Conservation (phyloP, 495 filamentous ascomycete species). For the Hapsidospora chrysogenum region DNA sequence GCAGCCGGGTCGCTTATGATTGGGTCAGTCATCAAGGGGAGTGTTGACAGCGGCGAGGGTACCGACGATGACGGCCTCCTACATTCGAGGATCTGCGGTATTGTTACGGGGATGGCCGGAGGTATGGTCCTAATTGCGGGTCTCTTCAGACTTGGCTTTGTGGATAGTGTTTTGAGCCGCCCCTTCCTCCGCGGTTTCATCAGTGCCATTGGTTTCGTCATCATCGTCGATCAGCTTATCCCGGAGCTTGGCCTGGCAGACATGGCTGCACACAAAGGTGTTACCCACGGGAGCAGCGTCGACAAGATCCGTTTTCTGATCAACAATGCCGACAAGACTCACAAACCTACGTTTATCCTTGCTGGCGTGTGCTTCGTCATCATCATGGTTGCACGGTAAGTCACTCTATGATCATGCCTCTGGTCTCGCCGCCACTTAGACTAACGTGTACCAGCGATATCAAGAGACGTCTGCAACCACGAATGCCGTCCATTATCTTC, state of each 20-base stretch:
- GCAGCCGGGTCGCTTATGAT: conserved; percentile 84
- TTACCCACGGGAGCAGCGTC: conserved; percentile 69
- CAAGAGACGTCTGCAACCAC: conserved; percentile 68
- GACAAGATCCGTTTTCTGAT: conserved; percentile 71
- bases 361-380: conserved; percentile 66
- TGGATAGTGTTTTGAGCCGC: conserved; percentile 85
- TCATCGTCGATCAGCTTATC: conserved; percentile 86
- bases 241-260: conserved; percentile 70
- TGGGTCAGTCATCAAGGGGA: conserved; percentile 67
- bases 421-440: conserved; percentile 1
- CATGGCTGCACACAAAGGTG: conserved; percentile 36
- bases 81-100: conserved; percentile 73
- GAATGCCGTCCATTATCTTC: conserved; percentile 69
- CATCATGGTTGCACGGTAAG: conserved; percentile 69
- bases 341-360: conserved; percentile 57
- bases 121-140: conserved; percentile 75
- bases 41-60: conserved; percentile 51
- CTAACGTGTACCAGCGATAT: conserved; percentile 42
- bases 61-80: conserved; percentile 51
- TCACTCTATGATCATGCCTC: conserved; percentile 1
- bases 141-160: conserved; percentile 69
- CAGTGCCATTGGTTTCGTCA: conserved; percentile 87
- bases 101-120: conserved; percentile 75
- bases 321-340: conserved; percentile 42
- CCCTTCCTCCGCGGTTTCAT: conserved; percentile 94